Evolutionary conservation across 306 rosid species (phyloP).

Genomic region (Leucaena leucocephala): DNA sequence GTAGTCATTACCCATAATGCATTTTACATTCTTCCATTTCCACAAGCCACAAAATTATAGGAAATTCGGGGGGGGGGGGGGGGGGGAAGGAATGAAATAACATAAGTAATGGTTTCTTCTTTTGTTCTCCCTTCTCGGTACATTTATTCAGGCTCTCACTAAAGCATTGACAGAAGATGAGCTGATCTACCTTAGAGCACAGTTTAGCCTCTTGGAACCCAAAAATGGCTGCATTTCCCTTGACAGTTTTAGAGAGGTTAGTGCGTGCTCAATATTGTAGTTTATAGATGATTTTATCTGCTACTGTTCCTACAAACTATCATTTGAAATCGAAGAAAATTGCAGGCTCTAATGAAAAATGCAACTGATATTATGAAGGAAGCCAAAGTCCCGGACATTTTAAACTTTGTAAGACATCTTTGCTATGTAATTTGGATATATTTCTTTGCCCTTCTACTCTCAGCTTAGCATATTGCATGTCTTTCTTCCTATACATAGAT

Average conservation of each 20-base stretch:
- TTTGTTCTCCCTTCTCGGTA: slow-evolving; percentile 3
- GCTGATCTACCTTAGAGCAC: slow-evolving; percentile 76
- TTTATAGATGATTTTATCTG: neutral
- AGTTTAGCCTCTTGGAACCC: slow-evolving; percentile 84
- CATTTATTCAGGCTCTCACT: slow-evolving; percentile 74
- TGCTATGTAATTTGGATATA: slow-evolving; percentile 19
- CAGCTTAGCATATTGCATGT: no score
- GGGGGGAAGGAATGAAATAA: neutral
- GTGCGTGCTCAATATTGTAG: slow-evolving; percentile 30
- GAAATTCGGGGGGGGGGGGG: neutral
- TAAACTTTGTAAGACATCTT: slow-evolving; percentile 68
- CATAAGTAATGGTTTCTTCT: slow-evolving; percentile 19
- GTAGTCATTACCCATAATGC: slow-evolving; percentile 38
- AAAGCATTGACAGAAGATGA: slow-evolving; percentile 82
- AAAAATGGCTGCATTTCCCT: slow-evolving; percentile 63
- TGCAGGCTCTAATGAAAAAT: slow-evolving; percentile 84
- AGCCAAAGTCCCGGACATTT: slow-evolving; percentile 68
- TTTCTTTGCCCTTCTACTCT: neutral
- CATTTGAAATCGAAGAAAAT: slow-evolving; percentile 27
- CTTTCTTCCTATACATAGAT: no score
- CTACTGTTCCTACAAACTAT: slow-evolving; percentile 30
- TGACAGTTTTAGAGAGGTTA: slow-evolving; percentile 78
- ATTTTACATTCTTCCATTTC: slow-evolving; percentile 1
- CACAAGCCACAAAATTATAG: neutral
- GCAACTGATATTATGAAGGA: slow-evolving; percentile 92